phyloP scores from a whole-genome alignment of 192 early-diverging fungal genomes.

The Gonapodya prolifera region DNA sequence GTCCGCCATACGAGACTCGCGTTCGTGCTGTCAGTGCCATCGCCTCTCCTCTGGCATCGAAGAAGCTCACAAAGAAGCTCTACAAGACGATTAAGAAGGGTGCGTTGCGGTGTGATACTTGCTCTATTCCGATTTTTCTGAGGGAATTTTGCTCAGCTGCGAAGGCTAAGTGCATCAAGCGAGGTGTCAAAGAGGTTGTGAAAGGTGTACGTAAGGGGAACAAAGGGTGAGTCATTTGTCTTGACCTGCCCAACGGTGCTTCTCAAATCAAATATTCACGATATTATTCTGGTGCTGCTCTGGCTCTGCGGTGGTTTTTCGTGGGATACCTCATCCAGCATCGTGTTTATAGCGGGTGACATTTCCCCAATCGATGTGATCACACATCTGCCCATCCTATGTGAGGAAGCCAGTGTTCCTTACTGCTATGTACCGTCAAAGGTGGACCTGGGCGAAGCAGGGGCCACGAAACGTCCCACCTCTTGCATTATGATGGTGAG shows the following conservation, averaged over 20 bases:
- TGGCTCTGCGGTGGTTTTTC: neutral
- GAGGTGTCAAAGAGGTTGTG: conserved; percentile 96
- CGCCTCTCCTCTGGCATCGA: conserved; percentile 67
- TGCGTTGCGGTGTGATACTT: conserved; percentile 17
- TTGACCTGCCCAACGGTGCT: neutral
- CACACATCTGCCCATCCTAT: conserved; percentile 91
- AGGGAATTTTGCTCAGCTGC: conserved; percentile 44
- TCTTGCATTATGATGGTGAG: conserved; percentile 78
- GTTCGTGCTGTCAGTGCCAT: conserved; percentile 49
- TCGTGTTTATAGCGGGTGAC: conserved; percentile 93
- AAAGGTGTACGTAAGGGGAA: conserved; percentile 91
- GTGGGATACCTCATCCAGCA: conserved; percentile 22
- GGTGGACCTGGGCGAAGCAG: conserved; percentile 85
- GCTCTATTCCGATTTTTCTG: neutral
- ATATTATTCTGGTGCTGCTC: conserved; percentile 2
- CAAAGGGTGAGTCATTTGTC: conserved; percentile 48
- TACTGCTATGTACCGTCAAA: conserved; percentile 94
- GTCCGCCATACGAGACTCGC: conserved; percentile 35
- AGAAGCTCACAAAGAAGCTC: conserved; percentile 74
- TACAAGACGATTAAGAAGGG: conserved; percentile 84
- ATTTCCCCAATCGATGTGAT: conserved; percentile 95
- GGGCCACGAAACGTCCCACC: conserved; percentile 91
- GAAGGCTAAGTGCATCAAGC: conserved; percentile 15
- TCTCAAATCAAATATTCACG: neutral
- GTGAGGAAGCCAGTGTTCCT: conserved; percentile 90